phyloP scores from a whole-genome alignment of 345 rosid genomes.

The Tarenaya hassleriana region DNA sequence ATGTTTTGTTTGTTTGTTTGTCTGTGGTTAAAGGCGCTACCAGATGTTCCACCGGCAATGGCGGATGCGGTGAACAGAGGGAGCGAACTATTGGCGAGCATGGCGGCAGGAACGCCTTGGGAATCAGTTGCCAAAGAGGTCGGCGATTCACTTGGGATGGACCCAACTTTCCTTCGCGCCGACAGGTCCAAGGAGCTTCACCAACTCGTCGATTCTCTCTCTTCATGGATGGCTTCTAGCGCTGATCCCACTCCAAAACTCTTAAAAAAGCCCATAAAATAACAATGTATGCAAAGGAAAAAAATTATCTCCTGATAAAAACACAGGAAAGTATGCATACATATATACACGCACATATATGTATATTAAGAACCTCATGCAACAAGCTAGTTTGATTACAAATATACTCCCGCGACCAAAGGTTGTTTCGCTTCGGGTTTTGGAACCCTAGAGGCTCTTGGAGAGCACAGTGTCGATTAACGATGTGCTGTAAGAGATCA shows the following conservation, averaged over 20 bases:
- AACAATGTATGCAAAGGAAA: no score
- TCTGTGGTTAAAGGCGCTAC: constrained; percentile 65
- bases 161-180: constrained; percentile 59
- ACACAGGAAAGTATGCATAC: no score
- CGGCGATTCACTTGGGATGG: constrained; percentile 63
- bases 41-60: constrained; percentile 97
- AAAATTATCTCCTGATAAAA: no score
- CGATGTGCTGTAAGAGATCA: no score
- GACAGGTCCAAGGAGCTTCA: constrained; percentile 59
- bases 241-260: constrained; percentile 55
- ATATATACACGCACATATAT: no score
- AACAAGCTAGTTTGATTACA: no score
- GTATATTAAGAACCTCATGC: no score
- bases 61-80: constrained; percentile 90
- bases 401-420: no score
- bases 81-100: constrained; percentile 69
- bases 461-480: no score
- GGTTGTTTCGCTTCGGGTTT: no score
- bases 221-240: constrained; percentile 80
- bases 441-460: no score
- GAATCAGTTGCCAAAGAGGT: constrained; percentile 88
- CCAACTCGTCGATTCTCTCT: constrained; percentile 57
- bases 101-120: constrained; percentile 90
- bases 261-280: no score
- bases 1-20: constrained; percentile 8